Percentiles rank a stretch among this genome's conserved stretches.
Evolutionary conservation across 78 protist species (phyloP).

Genomic region (Dictyostelium brefeldianum): DNA sequence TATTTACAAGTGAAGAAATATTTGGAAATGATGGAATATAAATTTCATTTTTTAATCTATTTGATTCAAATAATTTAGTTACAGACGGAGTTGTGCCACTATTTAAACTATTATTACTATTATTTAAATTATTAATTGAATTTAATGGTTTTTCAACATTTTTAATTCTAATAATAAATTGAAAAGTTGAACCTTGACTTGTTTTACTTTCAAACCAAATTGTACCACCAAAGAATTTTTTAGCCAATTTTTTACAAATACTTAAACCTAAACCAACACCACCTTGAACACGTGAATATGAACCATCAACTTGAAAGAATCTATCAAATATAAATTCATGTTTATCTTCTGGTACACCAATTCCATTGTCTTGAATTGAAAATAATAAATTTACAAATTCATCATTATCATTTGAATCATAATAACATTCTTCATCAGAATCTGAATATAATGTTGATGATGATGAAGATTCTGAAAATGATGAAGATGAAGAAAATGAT

Average conservation of each 20-base stretch:
- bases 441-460: background rate
- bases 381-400: background rate
- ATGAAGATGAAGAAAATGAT: background rate
- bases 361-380: slow-evolving; percentile 63
- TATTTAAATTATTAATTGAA: background rate
- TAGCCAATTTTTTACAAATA: slow-evolving; percentile 25
- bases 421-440: background rate
- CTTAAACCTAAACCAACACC: slow-evolving; percentile 75
- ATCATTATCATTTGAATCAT: background rate
- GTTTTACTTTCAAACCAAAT: slow-evolving; percentile 67
- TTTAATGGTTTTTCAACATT: background rate
- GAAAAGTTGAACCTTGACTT: slow-evolving; percentile 62
- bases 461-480: background rate
- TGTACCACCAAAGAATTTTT: slow-evolving; percentile 23
- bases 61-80: slow-evolving; percentile 14
- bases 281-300: slow-evolving; percentile 41
- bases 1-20: background rate
- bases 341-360: slow-evolving; percentile 61
- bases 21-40: slow-evolving; percentile 23
- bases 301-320: slow-evolving; percentile 60
- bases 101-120: background rate
- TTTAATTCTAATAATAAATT: slow-evolving; percentile 35
- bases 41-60: slow-evolving; percentile 3
- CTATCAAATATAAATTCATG: slow-evolving; percentile 50
- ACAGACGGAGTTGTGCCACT: background rate